Percentiles rank a stretch among this genome's conserved stretches.
phyloP scores from a whole-genome alignment of 306 rosid species.

The Amphicarpaea edgeworthii region DNA sequence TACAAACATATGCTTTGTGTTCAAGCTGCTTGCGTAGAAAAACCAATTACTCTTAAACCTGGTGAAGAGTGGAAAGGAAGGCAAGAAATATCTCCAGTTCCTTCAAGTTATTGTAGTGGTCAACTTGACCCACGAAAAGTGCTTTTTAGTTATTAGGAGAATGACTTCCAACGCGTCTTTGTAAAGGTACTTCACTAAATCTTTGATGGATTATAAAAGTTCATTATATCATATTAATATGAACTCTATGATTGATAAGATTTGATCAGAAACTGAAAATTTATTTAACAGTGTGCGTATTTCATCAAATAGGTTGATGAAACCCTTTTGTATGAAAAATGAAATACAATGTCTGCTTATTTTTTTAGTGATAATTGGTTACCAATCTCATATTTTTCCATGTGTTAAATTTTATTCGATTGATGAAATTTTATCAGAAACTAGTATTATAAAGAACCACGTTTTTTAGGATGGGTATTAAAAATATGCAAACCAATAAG shows the following conservation, averaged over 20 bases:
- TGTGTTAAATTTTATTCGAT: too few species aligned
- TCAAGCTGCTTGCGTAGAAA: constrained; percentile 74
- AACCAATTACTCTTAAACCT: constrained; percentile 70
- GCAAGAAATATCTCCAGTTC: constrained; percentile 73
- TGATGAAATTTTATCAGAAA: too few species aligned
- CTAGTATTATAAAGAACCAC: too few species aligned
- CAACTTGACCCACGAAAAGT: constrained; percentile 72
- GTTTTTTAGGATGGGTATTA: too few species aligned
- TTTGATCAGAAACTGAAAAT: neutral
- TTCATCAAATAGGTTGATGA: neutral
- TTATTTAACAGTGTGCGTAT: neutral
- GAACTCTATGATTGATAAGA: neutral
- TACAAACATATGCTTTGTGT: constrained; percentile 78
- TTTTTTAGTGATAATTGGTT: too few species aligned
- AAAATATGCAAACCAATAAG: too few species aligned
- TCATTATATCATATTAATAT: neutral
- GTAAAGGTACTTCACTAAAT: constrained; percentile 52
- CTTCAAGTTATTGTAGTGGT: constrained; percentile 82
- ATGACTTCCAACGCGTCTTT: constrained; percentile 37
- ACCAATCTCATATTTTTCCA: too few species aligned
- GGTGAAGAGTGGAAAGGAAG: constrained; percentile 95
- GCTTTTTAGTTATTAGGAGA: constrained; percentile 36
- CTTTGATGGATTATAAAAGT: constrained; percentile 26
- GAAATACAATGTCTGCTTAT: too few species aligned
- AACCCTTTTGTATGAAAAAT: too few species aligned